Evolutionary conservation across 441 rosid species (phyloP).

Genomic region (Adansonia gregorii): DNA sequence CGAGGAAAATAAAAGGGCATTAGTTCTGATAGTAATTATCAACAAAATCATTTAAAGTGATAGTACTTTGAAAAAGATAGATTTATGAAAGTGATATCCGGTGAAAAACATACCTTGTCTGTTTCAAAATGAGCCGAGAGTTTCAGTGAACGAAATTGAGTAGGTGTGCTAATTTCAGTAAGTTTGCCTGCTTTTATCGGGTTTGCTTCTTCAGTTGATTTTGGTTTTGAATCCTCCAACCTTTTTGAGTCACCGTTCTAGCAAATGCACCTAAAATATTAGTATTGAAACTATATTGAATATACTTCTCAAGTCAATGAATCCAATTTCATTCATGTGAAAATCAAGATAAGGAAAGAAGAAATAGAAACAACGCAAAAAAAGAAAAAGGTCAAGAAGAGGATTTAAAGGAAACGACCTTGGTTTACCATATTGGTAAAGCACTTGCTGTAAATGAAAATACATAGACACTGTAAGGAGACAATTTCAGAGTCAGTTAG

Average conservation of each 20-base stretch:
- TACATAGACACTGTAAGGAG: constrained; percentile 20
- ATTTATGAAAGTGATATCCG: neutral
- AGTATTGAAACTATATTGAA: neutral
- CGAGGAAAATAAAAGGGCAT: neutral
- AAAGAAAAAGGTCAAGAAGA: neutral
- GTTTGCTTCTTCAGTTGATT: constrained; percentile 50
- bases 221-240: constrained; percentile 52
- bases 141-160: constrained; percentile 58
- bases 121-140: constrained; percentile 45
- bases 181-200: constrained; percentile 51
- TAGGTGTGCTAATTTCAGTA: constrained; percentile 65
- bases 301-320: neutral
- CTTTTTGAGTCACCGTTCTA: constrained; percentile 63
- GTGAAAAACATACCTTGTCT: constrained; percentile 43
- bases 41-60: neutral
- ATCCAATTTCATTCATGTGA: neutral
- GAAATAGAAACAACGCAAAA: constrained; percentile 7
- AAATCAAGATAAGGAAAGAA: constrained; percentile 8
- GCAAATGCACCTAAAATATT: constrained; percentile 22
- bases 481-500: neutral
- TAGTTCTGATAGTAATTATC: neutral
- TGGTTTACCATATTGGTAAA: neutral
- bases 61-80: neutral
- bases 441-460: constrained; percentile 25
- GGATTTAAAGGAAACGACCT: constrained; percentile 20